These are phyloP conservation scores for Ophiostoma himal-ulmi DNA, from an alignment of 2,329 filamentous ascomycete genomes.

Conservation along the genomic window DNA sequence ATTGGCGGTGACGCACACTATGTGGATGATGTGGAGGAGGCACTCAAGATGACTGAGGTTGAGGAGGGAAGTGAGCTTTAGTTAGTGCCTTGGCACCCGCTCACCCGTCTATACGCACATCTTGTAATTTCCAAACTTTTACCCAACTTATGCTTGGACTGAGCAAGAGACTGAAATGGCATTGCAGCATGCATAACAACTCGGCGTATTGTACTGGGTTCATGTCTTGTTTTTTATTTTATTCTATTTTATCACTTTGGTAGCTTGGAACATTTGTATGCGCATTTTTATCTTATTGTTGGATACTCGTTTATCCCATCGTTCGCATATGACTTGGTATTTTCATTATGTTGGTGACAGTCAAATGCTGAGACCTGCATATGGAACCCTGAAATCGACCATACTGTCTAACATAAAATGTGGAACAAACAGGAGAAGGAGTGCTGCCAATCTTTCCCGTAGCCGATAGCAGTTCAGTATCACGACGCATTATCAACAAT, in stretches of 20 bases:
- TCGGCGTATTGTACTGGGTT: not conserved
- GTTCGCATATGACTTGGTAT: not conserved
- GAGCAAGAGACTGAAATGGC: not conserved
- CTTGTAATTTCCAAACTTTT: not conserved
- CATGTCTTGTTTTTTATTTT: not conserved
- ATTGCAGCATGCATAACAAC: conserved; percentile 1
- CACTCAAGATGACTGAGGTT: conserved; percentile 71
- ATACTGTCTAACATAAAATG: not conserved
- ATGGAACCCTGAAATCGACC: not conserved
- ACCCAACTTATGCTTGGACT: not conserved
- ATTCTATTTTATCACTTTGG: not conserved
- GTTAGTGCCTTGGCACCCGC: not conserved
- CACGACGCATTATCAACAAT: not conserved
- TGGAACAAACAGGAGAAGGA: not conserved
- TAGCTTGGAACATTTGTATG: not conserved
- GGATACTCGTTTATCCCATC: not conserved
- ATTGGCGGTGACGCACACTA: conserved; percentile 75
- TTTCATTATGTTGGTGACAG: not conserved
- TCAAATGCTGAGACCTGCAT: not conserved
- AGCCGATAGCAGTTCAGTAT: not conserved
- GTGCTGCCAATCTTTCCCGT: not conserved
- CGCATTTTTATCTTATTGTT: not conserved
- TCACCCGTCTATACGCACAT: not conserved
- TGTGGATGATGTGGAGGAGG: conserved; percentile 76
- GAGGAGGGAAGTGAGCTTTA: conserved; percentile 42